phyloP scores from a whole-genome alignment of 352 stramenopile species.

The Thalassiosira ordinaria region DNA sequence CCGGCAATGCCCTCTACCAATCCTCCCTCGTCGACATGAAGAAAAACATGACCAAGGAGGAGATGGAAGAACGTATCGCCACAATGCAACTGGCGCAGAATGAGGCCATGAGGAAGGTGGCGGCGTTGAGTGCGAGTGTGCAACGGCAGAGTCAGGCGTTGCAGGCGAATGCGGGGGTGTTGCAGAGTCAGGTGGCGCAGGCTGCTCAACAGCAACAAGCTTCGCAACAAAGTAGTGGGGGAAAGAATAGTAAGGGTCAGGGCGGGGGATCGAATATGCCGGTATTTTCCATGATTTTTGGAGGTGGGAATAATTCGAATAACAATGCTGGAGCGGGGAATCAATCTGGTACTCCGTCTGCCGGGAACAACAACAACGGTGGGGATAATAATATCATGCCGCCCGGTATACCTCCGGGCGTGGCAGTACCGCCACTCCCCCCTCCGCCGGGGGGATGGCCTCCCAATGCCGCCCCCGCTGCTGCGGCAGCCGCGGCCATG shows the following conservation, averaged over 20 bases:
- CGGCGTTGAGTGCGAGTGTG: background rate
- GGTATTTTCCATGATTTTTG: constrained; percentile 54
- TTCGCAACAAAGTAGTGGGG: background rate
- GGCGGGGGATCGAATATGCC: background rate
- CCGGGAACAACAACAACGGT: no score
- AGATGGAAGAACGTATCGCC: background rate
- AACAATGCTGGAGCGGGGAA: background rate
- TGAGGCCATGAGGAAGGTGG: constrained; percentile 9
- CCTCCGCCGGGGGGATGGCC: constrained; percentile 52
- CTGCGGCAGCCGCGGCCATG: constrained; percentile 36
- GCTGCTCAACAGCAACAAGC: background rate
- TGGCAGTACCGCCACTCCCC: constrained; percentile 35
- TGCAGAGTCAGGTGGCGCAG: background rate
- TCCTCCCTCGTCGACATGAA: background rate
- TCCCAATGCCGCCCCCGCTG: constrained; percentile 13
- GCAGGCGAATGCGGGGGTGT: background rate
- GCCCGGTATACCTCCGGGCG: background rate
- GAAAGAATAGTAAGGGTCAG: background rate
- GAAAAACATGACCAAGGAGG: constrained; percentile 3
- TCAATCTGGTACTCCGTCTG: background rate
- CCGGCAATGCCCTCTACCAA: no score
- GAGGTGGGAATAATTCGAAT: constrained; percentile 4
- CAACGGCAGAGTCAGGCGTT: background rate
- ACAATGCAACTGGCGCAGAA: constrained; percentile 6
- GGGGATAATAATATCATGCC: background rate